phyloP scores from a whole-genome alignment of 495 filamentous ascomycete species.

The Recurvomyces mirabilis region DNA sequence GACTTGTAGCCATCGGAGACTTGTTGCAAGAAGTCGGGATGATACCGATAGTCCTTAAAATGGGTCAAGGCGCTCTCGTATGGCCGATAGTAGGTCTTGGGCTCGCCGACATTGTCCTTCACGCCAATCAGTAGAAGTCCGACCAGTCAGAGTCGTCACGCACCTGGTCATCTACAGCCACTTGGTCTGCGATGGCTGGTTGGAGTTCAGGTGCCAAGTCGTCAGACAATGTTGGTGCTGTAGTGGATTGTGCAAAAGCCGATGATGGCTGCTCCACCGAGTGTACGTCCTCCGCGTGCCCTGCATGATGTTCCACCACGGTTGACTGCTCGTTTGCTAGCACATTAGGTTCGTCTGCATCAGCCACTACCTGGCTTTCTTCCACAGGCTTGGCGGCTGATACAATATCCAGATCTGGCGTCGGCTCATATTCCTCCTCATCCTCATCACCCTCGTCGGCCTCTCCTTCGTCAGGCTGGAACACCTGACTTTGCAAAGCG shows the following conservation, averaged over 20 bases:
- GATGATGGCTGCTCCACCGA: too few species aligned
- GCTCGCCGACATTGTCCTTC: neutral
- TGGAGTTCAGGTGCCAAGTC: conserved; percentile 21
- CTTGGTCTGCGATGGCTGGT: conserved; percentile 1
- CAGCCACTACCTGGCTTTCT: neutral
- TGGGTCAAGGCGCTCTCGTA: conserved; percentile 73
- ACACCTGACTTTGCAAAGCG: too few species aligned
- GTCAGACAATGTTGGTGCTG: too few species aligned
- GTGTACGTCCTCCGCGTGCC: too few species aligned
- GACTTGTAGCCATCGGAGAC: conserved; percentile 73
- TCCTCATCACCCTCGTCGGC: conserved; percentile 18
- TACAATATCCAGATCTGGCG: neutral
- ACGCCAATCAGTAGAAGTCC: conserved; percentile 7
- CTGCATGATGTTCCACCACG: too few species aligned
- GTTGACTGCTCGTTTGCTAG: too few species aligned
- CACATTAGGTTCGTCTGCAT: too few species aligned
- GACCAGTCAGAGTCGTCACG: conserved; percentile 5
- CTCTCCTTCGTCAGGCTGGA: conserved; percentile 26
- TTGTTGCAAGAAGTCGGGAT: conserved; percentile 57
- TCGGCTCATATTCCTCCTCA: conserved; percentile 1
- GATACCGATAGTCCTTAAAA: conserved; percentile 83
- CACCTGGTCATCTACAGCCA: conserved; percentile 3
- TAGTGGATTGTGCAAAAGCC: too few species aligned
- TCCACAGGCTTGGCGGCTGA: neutral
- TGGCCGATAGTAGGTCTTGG: conserved; percentile 43